Base-by-base conservation (phyloP, 2,329 filamentous ascomycete species). In the Penicillium crustosum region DNA sequence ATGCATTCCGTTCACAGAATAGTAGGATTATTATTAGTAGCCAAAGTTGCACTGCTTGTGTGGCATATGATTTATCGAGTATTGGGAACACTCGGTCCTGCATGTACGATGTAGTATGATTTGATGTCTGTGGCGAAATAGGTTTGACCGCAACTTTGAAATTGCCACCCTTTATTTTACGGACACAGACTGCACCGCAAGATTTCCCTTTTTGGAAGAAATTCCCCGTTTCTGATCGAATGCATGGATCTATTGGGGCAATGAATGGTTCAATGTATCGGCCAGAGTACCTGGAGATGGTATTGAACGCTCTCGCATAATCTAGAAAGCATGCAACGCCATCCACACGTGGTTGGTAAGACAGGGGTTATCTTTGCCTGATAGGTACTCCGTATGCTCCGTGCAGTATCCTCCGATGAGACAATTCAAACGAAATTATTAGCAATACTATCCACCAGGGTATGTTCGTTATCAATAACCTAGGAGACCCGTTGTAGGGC, bases 81-180 rank as follows among this genome's bases (percentile, higher is more conserved):
- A 29, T 42, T 15, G 49, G 41, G 21, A 21, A 27, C 27, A 48
- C 21, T 15, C 21, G 19, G 33, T 39, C 19, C 35, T 47, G n/a
- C 47, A 41, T 49, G 42, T 41, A 44, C 9, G 21, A 25, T 49
- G 31, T 47, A 47, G 13, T 47, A 21, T 12, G 25, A 25, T 38
- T 27, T 50, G 36, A 41, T 57, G 39, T 39, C 44, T 55, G 59
- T 66, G 62, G 63, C 65, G 59, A 62, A 63, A 60, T 55, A 55
- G 38, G 49, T 51, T 60, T 69, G 67, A 69, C 67, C 67, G 67
- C 65, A 68, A 68, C 52, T 68, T 68, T 50, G 51, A 57, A 58
- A 53, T 61, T 51, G 62, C 61, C 62, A 67, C 65, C 57, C 60
- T 58, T 50, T 53, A 55, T 39, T 61, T 47, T 19, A 15, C 49